Evolutionary conservation across 805 yeast species (phyloP).

Genomic region (Starmerella vitae): DNA sequence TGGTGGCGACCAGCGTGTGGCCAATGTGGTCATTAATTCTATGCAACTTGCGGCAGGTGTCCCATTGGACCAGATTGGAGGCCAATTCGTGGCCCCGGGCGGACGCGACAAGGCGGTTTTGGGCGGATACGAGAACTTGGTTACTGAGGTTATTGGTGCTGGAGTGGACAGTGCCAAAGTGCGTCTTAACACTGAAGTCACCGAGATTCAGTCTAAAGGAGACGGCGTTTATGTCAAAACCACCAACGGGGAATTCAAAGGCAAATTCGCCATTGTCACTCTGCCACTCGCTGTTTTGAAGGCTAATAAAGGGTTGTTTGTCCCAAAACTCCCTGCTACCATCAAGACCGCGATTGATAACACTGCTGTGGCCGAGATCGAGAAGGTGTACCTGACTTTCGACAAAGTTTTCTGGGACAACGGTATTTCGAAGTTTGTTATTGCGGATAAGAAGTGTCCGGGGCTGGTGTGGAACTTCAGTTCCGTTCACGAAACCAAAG

Average conservation of each 20-base stretch:
- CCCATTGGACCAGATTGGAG: slow-evolving; percentile 7
- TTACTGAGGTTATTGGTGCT: slow-evolving; percentile 10
- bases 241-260: slow-evolving; percentile 16
- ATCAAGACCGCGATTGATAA: slow-evolving; percentile 14
- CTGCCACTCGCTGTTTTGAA: slow-evolving; percentile 21
- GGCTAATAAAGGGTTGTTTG: slow-evolving; percentile 13
- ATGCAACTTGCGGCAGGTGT: slow-evolving; percentile 12
- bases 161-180: slow-evolving; percentile 15
- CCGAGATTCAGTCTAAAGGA: slow-evolving; percentile 7
- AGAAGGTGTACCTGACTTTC: slow-evolving; percentile 62
- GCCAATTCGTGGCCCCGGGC: slow-evolving; percentile 8
- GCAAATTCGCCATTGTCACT: slow-evolving; percentile 21
- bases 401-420: slow-evolving; percentile 49
- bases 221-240: slow-evolving; percentile 17
- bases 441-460: slow-evolving; percentile 38
- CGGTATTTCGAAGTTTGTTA: slow-evolving; percentile 36
- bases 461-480: slow-evolving; percentile 47
- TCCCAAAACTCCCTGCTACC: slow-evolving; percentile 15
- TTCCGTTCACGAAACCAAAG: slow-evolving; percentile 30
- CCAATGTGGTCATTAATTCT: slow-evolving; percentile 9
- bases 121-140: slow-evolving; percentile 18
- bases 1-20: slow-evolving; percentile 11
- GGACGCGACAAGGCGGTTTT: slow-evolving; percentile 22
- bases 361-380: slow-evolving; percentile 40
- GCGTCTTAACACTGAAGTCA: slow-evolving; percentile 15